Evolutionary conservation across 768 basidiomycete species (phyloP), one percentile per base, ranked within the genome.

Genomic region (Mycena crocata): DNA sequence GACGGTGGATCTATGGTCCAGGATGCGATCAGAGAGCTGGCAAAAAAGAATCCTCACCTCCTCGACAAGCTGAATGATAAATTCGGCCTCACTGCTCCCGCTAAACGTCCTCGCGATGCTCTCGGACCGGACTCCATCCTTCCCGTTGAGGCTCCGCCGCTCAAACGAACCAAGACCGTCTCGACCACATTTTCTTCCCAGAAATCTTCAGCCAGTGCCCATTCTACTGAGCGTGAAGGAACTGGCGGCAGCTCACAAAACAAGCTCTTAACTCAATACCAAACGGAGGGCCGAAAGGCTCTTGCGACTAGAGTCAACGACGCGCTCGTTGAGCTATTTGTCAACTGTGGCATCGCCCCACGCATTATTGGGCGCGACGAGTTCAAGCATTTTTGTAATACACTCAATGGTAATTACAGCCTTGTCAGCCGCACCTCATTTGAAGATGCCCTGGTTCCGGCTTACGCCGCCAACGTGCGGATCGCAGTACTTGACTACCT

Each of bases 271-370:
- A 23, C 23, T 17, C 46, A 48, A 31, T 64, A 57, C 34, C 32
- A 28, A 19, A 46, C 40, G 21, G 57, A 52, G 26, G 64, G 58
- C 10, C 32, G 42, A 30, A 67, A 68, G 35, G 19, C n/a, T 17
- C 42, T 71, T 19, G 26, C 67, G 28, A 48, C 54, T 2, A 37
- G 24, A 7, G 40, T 39, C 14, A 37, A 71, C 28, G 50, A 64
- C 28, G 56, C 62, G 37, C 45, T 71, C 17, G 37, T 71, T 12
- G 45, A 57, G 24, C 48, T 67, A 28, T 26, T 71, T 28, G 9
- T 49, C 7, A 64, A 61, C n/a, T 44, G 46, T 49, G 66, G 66
- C 12, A 44, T 71, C 30, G 40, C 57, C 1, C 66, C 69, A 45
- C 45, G 32, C 52, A 39, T 71, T 14, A 35, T 68, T 44, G 46